Evolutionary conservation across 768 basidiomycete species (phyloP), one percentile per base, ranked within the genome.

Genomic region (Mycena olivaceomarginata): DNA sequence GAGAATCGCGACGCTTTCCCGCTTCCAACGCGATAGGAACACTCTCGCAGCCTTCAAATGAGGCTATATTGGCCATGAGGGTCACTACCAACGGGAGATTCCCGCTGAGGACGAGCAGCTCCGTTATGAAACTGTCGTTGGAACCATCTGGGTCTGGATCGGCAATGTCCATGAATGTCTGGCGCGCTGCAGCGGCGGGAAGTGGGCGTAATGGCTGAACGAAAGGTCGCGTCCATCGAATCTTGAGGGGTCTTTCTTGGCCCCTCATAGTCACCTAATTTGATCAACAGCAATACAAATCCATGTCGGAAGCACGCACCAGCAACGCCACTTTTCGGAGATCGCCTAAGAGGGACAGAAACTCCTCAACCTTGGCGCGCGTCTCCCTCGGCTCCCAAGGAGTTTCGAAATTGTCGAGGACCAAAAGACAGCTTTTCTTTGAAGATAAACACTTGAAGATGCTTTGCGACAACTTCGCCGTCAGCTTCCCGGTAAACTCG

Each of bases 201-300:
- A 40, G 22, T 31, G 31, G 31, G 31, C 31, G 3, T 31, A 31
- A 31, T 31, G 31, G 31, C 31, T 31, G 31, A 31, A 31, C 31
- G 31, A 72, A 72, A 3, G 70, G 70, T 16, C 70, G 71, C 16
- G 48, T 72, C 71, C 71, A 72, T 1, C 64, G 48, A n/a, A 66
- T 45, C 6, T 46, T 72, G 5, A 31, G 9, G 18, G 63, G 71
- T 1, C 71, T 37, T 51, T 72, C 71, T 45, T 65, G 62, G 4
- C 71, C 71, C 18, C 64, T 40, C 51, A 72, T 72, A 3, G 71
- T 72, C 12, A 72, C 25, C 71, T 72, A 45, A 45, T 45, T 45
- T 10, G 13, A 45, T 45, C 9, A 45, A 45, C 13, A 11, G 43
- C 43, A 10, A 10, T 11, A 16, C 9, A 45, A 6, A 22, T 3